A percentile compares a stretch with the other conserved stretches of the same genome.
These are phyloP conservation scores for Geopyxis carbonaria DNA, from an alignment of 495 filamentous ascomycete genomes.

Conservation along the genomic window DNA sequence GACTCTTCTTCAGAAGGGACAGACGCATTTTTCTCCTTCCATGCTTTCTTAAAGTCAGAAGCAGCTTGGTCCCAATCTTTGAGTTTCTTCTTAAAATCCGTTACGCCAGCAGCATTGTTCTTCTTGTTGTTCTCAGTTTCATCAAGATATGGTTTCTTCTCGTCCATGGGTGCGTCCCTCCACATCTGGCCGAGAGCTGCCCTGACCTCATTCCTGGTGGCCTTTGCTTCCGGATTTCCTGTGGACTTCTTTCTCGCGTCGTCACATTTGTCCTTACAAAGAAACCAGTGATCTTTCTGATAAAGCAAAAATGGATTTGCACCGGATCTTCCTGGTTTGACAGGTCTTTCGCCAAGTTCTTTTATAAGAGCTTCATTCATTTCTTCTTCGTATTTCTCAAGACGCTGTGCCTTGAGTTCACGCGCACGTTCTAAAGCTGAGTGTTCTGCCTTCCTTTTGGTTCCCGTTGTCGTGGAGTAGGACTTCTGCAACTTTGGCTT, in stretches of 20 bases:
- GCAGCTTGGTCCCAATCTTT: slow-evolving; percentile 56
- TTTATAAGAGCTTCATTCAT: slow-evolving; percentile 49
- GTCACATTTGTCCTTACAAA: slow-evolving; percentile 55
- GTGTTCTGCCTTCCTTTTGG: slow-evolving; percentile 38
- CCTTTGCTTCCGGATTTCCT: slow-evolving; percentile 48
- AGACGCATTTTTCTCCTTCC: slow-evolving; percentile 43
- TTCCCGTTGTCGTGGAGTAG: slow-evolving; percentile 23
- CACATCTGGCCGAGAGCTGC: slow-evolving; percentile 73
- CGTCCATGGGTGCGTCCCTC: slow-evolving; percentile 52
- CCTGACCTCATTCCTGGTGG: slow-evolving; percentile 57
- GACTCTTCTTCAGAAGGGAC: slow-evolving; percentile 26
- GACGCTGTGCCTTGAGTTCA: slow-evolving; percentile 37
- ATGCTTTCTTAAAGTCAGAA: slow-evolving; percentile 40
- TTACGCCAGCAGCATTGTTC: slow-evolving; percentile 38
- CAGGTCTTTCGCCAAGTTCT: slow-evolving; percentile 55
- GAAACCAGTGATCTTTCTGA: slow-evolving; percentile 64
- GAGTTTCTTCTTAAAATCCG: slow-evolving; percentile 38
- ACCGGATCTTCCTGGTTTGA: slow-evolving; percentile 48
- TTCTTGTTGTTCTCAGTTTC: slow-evolving; percentile 50
- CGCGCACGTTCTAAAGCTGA: slow-evolving; percentile 18
- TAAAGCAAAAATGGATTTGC: slow-evolving; percentile 61
- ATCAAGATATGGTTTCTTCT: slow-evolving; percentile 57
- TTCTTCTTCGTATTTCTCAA: slow-evolving; percentile 55
- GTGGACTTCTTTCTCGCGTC: slow-evolving; percentile 45
- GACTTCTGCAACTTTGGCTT: slow-evolving; percentile 33